These are phyloP conservation scores for Colletotrichum tanaceti DNA, from an alignment of 2,329 filamentous ascomycete species.

Conservation along the genomic window DNA sequence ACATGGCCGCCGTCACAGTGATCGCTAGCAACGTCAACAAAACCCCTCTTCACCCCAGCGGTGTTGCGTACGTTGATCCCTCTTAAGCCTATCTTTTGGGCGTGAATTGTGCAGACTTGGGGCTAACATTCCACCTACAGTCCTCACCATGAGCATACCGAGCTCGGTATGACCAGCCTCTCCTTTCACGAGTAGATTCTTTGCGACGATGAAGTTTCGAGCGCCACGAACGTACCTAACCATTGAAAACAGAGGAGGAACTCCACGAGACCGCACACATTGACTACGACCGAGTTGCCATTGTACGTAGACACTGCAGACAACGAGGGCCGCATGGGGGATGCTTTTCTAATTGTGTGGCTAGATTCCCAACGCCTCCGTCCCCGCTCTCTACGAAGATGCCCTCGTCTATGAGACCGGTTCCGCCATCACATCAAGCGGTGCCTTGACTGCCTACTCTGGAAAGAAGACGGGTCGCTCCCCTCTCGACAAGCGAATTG, in stretches of 20 bases:
- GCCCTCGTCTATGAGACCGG: conserved; percentile 96
- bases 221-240: conserved; percentile 18
- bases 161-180: conserved; percentile 71
- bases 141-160: conserved; percentile 88
- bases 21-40: conserved; percentile 80
- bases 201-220: not conserved
- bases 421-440: conserved; percentile 95
- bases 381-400: conserved; percentile 98
- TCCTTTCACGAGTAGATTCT: conserved; percentile 17
- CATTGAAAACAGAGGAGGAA: conserved; percentile 73
- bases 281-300: conserved; percentile 97
- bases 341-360: conserved; percentile 42
- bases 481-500: conserved; percentile 96
- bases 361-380: conserved; percentile 88
- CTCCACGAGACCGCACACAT: conserved; percentile 98
- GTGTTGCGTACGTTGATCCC: conserved; percentile 80
- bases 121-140: conserved; percentile 58
- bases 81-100: not conserved
- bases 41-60: conserved; percentile 88
- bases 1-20: conserved; percentile 53
- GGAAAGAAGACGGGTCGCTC: conserved; percentile 98
- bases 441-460: conserved; percentile 96
- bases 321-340: not conserved
- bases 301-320: conserved; percentile 66
- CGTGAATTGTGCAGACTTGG: not conserved